Conservation (phyloP, 164 flowering plant species). For the Nymphaea colorata region DNA sequence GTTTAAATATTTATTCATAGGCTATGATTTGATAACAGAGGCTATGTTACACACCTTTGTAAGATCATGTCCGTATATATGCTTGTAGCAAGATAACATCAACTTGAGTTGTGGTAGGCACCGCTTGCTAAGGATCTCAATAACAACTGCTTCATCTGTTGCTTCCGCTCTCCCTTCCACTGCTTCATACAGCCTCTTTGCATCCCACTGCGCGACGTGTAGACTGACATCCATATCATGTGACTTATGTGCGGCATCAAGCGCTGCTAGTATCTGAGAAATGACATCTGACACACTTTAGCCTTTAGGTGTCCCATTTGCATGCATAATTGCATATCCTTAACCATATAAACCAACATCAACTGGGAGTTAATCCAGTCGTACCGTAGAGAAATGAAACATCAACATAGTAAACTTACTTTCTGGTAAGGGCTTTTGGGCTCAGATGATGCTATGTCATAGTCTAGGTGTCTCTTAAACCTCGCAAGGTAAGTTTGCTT, state of each 20-base stretch:
- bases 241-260: constrained; percentile 66
- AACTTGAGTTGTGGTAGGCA: constrained; percentile 59
- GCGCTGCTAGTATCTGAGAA: constrained; percentile 45
- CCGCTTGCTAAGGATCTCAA: constrained; percentile 64
- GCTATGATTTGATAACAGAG: background rate
- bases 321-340: background rate
- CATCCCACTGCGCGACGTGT: constrained; percentile 63
- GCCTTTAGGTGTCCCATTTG: background rate
- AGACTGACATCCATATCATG: constrained; percentile 42
- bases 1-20: background rate
- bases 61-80: constrained; percentile 61
- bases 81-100: constrained; percentile 47
- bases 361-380: too few relatives aligned
- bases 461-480: constrained; percentile 41
- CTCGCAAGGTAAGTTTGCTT: constrained; percentile 43
- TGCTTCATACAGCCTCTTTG: constrained; percentile 50
- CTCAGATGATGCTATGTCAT: constrained; percentile 45
- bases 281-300: background rate
- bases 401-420: constrained; percentile 17
- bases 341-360: background rate
- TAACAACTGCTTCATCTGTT: constrained; percentile 43
- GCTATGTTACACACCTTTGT: constrained; percentile 24
- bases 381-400: background rate
- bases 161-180: constrained; percentile 45
- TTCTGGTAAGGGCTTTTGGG: constrained; percentile 50